Evolutionary conservation across 441 rosid species (phyloP).

Genomic region (Syzygium syzygioides): DNA sequence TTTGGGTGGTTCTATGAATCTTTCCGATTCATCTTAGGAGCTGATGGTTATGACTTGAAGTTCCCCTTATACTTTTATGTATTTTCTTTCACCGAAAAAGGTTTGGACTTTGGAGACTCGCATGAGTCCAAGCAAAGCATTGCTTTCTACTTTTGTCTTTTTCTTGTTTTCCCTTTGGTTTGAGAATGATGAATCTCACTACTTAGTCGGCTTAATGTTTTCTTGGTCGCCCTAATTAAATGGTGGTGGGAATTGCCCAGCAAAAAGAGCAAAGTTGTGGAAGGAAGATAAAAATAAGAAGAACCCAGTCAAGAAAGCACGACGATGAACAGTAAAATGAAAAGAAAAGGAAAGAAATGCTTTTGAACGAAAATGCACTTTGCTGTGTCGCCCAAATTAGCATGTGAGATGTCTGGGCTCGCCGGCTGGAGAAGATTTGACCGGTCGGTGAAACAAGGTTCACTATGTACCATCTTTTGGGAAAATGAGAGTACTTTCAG

Average conservation of each 20-base stretch:
- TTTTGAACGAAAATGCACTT: too few species aligned
- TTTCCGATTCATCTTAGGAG: background rate
- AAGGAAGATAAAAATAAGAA: background rate
- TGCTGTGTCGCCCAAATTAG: too few species aligned
- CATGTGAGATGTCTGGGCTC: too few species aligned
- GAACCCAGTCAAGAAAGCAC: too few species aligned
- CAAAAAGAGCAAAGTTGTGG: background rate
- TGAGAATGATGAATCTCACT: background rate
- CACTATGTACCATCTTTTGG: too few species aligned
- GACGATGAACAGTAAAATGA: too few species aligned
- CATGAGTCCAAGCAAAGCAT: background rate
- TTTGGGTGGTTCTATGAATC: background rate
- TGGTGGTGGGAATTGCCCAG: background rate
- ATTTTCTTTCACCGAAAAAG: background rate
- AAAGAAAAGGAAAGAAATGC: too few species aligned
- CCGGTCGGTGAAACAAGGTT: too few species aligned
- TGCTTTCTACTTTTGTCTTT: background rate
- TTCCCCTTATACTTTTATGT: background rate
- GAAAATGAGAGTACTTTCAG: too few species aligned
- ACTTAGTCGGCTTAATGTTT: background rate
- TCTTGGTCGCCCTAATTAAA: background rate
- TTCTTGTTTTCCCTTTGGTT: background rate
- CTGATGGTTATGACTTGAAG: background rate
- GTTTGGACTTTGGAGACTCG: background rate
- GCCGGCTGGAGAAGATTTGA: too few species aligned